Evolutionary conservation across 768 basidiomycete genomes (phyloP).

Genomic region (Auriscalpium vulgare): DNA sequence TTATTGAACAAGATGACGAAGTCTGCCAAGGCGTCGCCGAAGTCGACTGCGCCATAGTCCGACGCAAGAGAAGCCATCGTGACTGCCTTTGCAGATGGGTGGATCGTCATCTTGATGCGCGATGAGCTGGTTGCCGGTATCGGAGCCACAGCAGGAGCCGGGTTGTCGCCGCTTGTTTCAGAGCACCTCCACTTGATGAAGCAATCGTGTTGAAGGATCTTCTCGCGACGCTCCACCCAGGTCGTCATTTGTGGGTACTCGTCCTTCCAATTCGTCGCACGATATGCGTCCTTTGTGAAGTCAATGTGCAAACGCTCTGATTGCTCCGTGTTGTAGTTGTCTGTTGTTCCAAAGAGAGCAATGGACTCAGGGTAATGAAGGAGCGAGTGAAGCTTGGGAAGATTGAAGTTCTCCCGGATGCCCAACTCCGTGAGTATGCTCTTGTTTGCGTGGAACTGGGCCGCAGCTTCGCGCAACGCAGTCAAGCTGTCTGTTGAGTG

Average conservation of each 20-base stretch:
- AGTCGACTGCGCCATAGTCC: not conserved
- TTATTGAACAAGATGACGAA: not conserved
- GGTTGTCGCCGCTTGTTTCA: not conserved
- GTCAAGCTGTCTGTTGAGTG: not conserved
- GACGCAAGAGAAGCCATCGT: not conserved
- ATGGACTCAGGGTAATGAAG: not conserved
- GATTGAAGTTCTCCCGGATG: not conserved
- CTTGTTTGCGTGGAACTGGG: not conserved
- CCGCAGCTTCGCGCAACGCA: not conserved
- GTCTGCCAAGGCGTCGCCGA: not conserved
- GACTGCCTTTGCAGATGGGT: not conserved
- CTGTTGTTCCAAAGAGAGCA: not conserved
- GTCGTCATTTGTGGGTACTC: not conserved
- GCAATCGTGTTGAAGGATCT: not conserved
- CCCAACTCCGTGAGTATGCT: not conserved
- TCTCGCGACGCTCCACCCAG: not conserved
- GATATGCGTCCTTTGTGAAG: not conserved
- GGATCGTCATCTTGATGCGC: not conserved
- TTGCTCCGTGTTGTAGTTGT: conserved; percentile 2
- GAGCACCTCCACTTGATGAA: not conserved
- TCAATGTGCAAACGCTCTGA: not conserved
- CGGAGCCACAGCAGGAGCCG: not conserved
- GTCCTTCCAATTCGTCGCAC: not conserved
- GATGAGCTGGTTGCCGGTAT: not conserved
- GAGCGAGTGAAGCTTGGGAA: not conserved